Evolutionary conservation across 768 basidiomycete genomes (phyloP), one percentile per base, ranked within the genome.

Genomic region (Collybiopsis luxurians): DNA sequence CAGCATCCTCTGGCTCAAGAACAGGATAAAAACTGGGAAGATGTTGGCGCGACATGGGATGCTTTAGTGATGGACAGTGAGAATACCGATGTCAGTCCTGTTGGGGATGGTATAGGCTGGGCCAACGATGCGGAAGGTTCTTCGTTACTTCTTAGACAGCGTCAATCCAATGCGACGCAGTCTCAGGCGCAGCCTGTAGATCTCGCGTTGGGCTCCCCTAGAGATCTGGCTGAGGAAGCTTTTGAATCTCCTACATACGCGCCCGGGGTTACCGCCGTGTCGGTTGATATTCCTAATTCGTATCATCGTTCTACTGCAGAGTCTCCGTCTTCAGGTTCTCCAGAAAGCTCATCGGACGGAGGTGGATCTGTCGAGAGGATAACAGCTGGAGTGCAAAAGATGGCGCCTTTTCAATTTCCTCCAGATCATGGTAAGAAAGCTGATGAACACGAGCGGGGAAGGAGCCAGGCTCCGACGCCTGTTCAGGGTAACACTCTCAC

Each of bases 21-120:
- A 4, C 65, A 63, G 0, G 73, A 75, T 44, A 64, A 69, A 17
- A 67, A 69, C 27, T 86, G 83, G 83, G 75, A 79, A 11, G 79
- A 84, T 47, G 73, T 86, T 1, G 78, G 80, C 24, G 74, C 74
- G 2, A 73, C 73, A 12, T 86, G 85, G 82, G 82, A 85, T 49
- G 73, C 72, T 10, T 67, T 82, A 13, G 73, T 78, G 4, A 63
- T 62, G 24, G 73, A 57, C 7, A 66, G 65, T 27, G 69, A 71
- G 4, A 28, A 53, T n/a, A 12, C 17, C 21, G 31, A 31, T 17
- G 53, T 12, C 27, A 27, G 7, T 19, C 38, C 36, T 15, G 31
- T 12, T 21, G 72, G 69, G 10, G 72, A 83, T 57, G 80, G 73
- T 23, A 69, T 85, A n/a, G 72, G 70, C 11, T 86, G 85, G 84